Evolutionary conservation across 192 early-diverging fungal species (phyloP).

Genomic region (Backusella circina): DNA sequence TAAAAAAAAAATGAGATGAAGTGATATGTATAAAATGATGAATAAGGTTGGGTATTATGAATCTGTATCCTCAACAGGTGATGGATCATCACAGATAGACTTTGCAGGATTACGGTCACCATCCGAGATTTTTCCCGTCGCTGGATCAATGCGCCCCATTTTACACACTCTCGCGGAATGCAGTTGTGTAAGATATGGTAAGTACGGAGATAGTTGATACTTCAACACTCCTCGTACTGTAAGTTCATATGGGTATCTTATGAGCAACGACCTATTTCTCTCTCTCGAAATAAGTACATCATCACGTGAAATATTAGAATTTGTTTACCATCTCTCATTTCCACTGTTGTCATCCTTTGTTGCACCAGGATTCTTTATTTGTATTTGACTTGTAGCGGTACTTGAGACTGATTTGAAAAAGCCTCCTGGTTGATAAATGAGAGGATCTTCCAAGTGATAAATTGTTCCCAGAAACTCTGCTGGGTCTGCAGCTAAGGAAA

Average conservation of each 20-base stretch:
- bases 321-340: constrained; percentile 34
- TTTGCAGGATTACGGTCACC: constrained; percentile 4
- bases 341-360: constrained; percentile 28
- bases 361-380: constrained; percentile 28
- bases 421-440: constrained; percentile 23
- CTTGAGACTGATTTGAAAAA: constrained; percentile 16
- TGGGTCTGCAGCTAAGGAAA: constrained; percentile 10
- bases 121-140: constrained; percentile 26
- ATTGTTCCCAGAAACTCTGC: constrained; percentile 34
- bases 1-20: background rate
- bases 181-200: constrained; percentile 1
- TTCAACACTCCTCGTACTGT: constrained; percentile 33
- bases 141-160: constrained; percentile 27
- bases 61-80: constrained; percentile 17
- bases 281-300: background rate
- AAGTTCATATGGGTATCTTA: constrained; percentile 34
- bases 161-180: constrained; percentile 27
- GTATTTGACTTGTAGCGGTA: constrained; percentile 27
- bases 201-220: constrained; percentile 22
- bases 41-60: background rate
- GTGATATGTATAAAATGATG: background rate
- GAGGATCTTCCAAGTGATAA: constrained; percentile 31
- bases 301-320: background rate
- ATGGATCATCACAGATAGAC: constrained; percentile 30
- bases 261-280: constrained; percentile 22